A percentile compares a stretch with the other conserved stretches of the same genome.
Evolutionary conservation across 176 grass and related monocot species (phyloP).

Genomic region (Luzula sylvatica): DNA sequence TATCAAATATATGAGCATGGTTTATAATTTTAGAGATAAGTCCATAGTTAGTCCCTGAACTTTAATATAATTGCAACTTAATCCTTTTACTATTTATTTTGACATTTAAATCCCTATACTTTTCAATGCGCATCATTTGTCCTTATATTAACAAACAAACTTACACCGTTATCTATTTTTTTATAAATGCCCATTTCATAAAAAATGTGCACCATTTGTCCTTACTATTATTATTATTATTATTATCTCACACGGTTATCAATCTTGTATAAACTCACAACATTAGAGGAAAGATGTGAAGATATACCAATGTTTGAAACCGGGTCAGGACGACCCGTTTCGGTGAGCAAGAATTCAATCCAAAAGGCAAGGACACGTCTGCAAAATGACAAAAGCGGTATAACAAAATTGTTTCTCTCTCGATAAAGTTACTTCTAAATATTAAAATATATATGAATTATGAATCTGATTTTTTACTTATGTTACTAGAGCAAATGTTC

Average conservation of each 20-base stretch:
- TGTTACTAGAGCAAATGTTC: constrained; percentile 30
- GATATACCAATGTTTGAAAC: constrained; percentile 39
- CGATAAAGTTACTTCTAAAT: background rate
- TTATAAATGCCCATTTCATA: too few relatives aligned
- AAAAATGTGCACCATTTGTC: too few relatives aligned
- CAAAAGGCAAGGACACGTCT: constrained; percentile 37
- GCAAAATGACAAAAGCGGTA: constrained; percentile 17
- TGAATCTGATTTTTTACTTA: background rate
- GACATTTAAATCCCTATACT: too few relatives aligned
- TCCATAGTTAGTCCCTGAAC: too few relatives aligned
- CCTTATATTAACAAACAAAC: too few relatives aligned
- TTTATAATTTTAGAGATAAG: too few relatives aligned
- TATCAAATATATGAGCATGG: too few relatives aligned
- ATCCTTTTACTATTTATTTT: too few relatives aligned
- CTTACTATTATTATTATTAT: too few relatives aligned
- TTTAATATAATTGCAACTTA: too few relatives aligned
- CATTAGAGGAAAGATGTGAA: constrained; percentile 20
- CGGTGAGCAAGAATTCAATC: constrained; percentile 44
- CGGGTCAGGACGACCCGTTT: constrained; percentile 30
- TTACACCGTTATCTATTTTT: too few relatives aligned
- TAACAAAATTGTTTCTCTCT: constrained; percentile 5
- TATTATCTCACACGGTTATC: background rate
- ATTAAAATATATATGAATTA: constrained; percentile 1
- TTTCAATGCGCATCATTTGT: too few relatives aligned
- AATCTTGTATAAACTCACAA: background rate